Evolutionary conservation across 1,284 basidiomycete genomes (phyloP).

Genomic region (Leccinum subfulvum): DNA sequence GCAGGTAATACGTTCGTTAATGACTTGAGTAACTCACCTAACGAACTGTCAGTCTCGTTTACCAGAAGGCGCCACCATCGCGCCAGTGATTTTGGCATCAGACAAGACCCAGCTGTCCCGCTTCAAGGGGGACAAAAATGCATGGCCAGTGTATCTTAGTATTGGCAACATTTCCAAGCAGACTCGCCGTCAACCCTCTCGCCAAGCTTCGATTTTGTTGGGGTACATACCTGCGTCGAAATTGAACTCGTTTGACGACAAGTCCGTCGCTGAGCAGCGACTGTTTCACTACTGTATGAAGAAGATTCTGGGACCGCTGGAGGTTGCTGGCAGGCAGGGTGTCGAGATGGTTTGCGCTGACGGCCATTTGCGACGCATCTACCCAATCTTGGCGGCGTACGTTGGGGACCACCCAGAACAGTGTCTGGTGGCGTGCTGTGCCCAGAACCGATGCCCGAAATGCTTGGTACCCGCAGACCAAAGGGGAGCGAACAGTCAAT

Average conservation of each 20-base stretch:
- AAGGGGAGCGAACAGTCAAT: not conserved
- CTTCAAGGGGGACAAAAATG: not conserved
- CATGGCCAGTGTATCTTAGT: not conserved
- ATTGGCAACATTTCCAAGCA: not conserved
- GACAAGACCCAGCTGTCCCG: not conserved
- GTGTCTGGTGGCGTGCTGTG: constrained; percentile 20
- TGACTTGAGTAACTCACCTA: not conserved
- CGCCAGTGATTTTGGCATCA: not conserved
- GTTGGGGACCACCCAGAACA: not conserved
- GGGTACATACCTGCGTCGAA: not conserved
- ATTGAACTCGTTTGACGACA: not conserved
- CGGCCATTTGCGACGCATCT: constrained; percentile 4
- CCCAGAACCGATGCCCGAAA: constrained; percentile 21
- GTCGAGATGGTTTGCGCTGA: not conserved
- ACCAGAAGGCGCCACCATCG: not conserved
- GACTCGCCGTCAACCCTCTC: not conserved
- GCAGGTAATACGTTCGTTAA: not conserved
- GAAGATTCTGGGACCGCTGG: not conserved
- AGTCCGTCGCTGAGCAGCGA: not conserved
- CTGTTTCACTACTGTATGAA: not conserved
- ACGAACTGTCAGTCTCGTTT: not conserved
- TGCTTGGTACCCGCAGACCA: constrained; percentile 2
- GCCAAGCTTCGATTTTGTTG: not conserved
- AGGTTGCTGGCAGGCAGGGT: not conserved
- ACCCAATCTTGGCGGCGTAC: constrained; percentile 21